Base-by-base conservation (phyloP, 208 protist genomes). In the Acanthamoeba culbertsoni region DNA sequence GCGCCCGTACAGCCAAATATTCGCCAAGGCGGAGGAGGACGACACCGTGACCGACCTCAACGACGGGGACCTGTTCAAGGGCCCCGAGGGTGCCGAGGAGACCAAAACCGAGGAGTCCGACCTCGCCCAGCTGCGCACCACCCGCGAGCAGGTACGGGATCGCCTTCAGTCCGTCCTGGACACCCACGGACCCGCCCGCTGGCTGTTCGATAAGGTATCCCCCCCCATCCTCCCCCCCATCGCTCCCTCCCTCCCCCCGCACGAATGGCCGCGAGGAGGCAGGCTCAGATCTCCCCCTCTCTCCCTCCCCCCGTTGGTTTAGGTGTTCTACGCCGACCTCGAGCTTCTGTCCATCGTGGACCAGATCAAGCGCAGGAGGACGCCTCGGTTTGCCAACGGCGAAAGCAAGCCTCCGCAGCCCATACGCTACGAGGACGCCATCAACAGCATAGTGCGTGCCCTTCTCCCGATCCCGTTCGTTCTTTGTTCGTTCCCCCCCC, bases 311-410 rank as follows among this genome's bases (percentile, higher is more conserved):
- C 68, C 7, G 23, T 33, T 33, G 8, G 28, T 12, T 14, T 2
- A 82, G 71, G 71, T 82, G 71, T 82, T 82, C 37, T 26, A 82
- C 26, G 71, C 71, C 43, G 71, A 82, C 43, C 37, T 82, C 23
- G 71, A 55, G n/a, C 71, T 82, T 18, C 43, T 82, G n/a, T 23
- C 37, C n/a, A 1, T 48, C 42, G 37, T 82, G 3, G 71, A 82
- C 26, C 42, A 82, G 71, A 53, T 82, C 43, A 82, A 53, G 28
- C 42, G 43, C 42, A 82, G 51, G 23, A 23, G 42, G 37, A 20
- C 18, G 37, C 31, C 40, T 28, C 18, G 35, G 51, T 0, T 31
- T 42, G 43, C n/a, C 26, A 12, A 33, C 71, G 35, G 42, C n/a
- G 43, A 82, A 6, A 51, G 23, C 37, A 82, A 82, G 71, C 37